A percentile compares a stretch with the other conserved stretches of the same genome.
phyloP scores from a whole-genome alignment of 805 yeast genomes.

The Komagataella pseudopastoris region DNA sequence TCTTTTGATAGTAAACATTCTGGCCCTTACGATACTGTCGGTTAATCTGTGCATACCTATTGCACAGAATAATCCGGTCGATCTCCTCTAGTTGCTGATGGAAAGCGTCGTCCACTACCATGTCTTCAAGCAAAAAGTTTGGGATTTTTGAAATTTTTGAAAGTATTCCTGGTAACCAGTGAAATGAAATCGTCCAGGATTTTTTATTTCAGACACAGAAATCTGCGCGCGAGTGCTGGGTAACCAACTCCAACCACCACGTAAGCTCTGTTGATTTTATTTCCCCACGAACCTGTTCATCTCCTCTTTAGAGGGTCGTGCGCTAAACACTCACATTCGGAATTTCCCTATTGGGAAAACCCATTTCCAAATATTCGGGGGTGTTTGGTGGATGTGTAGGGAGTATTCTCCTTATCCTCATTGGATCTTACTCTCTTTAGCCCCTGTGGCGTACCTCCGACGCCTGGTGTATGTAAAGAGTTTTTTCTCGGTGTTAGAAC shows the following conservation, averaged over 20 bases:
- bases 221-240: background rate
- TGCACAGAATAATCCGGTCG: background rate
- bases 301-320: background rate
- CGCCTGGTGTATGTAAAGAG: background rate
- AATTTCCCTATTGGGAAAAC: background rate
- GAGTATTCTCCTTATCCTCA: background rate
- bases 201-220: background rate
- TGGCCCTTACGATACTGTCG: background rate
- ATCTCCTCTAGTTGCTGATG: background rate
- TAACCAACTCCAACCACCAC: background rate
- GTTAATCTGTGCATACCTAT: background rate
- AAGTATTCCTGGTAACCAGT: background rate
- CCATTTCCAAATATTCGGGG: background rate
- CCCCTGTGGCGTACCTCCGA: background rate
- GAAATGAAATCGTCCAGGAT: background rate
- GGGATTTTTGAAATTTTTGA: background rate
- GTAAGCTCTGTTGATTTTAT: background rate
- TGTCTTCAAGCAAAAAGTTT: background rate
- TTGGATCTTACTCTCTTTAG: background rate
- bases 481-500: background rate
- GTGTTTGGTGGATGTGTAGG: background rate
- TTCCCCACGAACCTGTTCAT: background rate
- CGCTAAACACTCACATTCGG: background rate
- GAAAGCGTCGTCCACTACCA: background rate
- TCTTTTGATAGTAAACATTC: background rate